These are phyloP conservation scores for Sherardia arvensis DNA, from an alignment of 257 asterid genomes.

Conservation along the genomic window DNA sequence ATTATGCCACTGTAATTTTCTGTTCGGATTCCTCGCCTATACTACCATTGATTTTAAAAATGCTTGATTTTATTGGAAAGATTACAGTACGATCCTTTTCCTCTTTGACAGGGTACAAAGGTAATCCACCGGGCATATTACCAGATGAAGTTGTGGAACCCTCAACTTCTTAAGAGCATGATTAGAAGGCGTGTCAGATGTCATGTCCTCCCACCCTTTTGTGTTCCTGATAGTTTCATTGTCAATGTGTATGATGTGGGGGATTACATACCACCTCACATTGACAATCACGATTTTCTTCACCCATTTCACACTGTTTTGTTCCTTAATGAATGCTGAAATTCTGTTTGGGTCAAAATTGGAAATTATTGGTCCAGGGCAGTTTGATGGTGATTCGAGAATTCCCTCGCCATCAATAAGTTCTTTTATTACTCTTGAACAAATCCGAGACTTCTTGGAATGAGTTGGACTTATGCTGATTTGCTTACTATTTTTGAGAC, in stretches of 20 bases:
- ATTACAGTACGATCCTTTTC: slow-evolving; percentile 1
- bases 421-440: too few species aligned
- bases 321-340: slow-evolving; percentile 37
- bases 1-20: slow-evolving; percentile 22
- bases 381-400: slow-evolving; percentile 27
- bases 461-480: background rate
- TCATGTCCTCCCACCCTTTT: slow-evolving; percentile 37
- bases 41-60: background rate
- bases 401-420: slow-evolving; percentile 41
- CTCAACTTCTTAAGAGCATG: slow-evolving; percentile 32
- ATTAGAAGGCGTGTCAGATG: slow-evolving; percentile 34
- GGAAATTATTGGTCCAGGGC: slow-evolving; percentile 26
- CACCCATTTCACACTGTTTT: slow-evolving; percentile 40
- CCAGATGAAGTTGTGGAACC: slow-evolving; percentile 29
- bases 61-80: background rate
- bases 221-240: slow-evolving; percentile 42
- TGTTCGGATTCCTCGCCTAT: background rate
- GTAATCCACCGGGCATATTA: slow-evolving; percentile 38
- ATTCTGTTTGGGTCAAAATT: slow-evolving; percentile 31
- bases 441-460: background rate
- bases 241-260: slow-evolving; percentile 36
- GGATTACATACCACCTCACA: slow-evolving; percentile 42
- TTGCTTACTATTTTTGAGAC: background rate
- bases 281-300: slow-evolving; percentile 38
- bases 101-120: slow-evolving; percentile 29